Evolutionary conservation across 139 green algal species (phyloP).

Genomic region (Chlorella ohadii): DNA sequence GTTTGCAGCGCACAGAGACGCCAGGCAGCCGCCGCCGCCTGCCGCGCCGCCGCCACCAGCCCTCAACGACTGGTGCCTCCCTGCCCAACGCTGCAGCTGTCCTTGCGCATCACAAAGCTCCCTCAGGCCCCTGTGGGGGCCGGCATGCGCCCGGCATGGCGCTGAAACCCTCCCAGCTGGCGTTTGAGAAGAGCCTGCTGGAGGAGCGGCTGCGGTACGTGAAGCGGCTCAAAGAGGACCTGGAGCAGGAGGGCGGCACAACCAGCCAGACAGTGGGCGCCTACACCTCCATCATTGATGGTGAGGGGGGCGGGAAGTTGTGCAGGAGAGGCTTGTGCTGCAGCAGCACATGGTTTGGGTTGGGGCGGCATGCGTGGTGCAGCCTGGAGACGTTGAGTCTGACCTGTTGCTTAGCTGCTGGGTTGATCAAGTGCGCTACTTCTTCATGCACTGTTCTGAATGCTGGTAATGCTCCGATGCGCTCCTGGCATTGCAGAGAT

Average conservation of each 20-base stretch:
- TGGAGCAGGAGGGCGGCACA: slow-evolving; percentile 24
- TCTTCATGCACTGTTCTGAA: too few relatives aligned
- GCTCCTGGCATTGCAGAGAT: slow-evolving; percentile 40
- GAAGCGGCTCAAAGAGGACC: slow-evolving; percentile 11
- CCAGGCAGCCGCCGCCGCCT: neutral
- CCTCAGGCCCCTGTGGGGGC: neutral
- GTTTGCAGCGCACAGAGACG: neutral
- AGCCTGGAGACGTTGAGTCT: too few relatives aligned
- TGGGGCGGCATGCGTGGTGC: too few relatives aligned
- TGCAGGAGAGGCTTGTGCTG: too few relatives aligned
- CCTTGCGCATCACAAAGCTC: neutral
- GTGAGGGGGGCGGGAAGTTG: neutral
- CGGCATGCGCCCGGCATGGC: neutral
- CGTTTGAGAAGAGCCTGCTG: slow-evolving; percentile 32
- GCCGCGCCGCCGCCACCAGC: too few relatives aligned
- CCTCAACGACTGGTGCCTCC: too few relatives aligned
- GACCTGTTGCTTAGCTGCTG: too few relatives aligned
- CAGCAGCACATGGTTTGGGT: neutral
- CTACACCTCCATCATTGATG: slow-evolving; percentile 46
- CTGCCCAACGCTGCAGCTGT: neutral
- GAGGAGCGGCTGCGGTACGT: slow-evolving; percentile 38
- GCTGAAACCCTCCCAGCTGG: slow-evolving; percentile 30
- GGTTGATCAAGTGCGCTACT: too few relatives aligned
- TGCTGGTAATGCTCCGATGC: too few relatives aligned
- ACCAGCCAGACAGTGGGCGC: slow-evolving; percentile 9